phyloP scores from a whole-genome alignment of 306 rosid genomes.

The Ammopiptanthus mongolicus region DNA sequence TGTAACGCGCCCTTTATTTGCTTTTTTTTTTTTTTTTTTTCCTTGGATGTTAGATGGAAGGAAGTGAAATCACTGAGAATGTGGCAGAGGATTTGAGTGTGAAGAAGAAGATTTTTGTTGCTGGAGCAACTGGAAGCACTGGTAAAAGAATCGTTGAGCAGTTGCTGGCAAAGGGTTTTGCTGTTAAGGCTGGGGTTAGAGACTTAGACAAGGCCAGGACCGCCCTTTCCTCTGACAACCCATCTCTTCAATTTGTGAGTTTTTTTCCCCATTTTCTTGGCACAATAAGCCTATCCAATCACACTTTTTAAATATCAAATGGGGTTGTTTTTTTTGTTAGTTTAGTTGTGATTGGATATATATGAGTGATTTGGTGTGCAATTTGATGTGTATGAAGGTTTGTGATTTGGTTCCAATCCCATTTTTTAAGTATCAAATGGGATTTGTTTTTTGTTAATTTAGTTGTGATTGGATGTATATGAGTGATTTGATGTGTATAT shows the following conservation, averaged over 20 bases:
- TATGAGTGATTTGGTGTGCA: too few species aligned
- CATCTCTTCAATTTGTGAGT: constrained; percentile 83
- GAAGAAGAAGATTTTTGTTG: constrained; percentile 78
- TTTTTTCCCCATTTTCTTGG: background rate
- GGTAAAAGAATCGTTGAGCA: constrained; percentile 87
- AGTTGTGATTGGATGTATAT: background rate
- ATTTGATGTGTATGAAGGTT: background rate
- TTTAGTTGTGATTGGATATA: background rate
- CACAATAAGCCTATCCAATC: background rate
- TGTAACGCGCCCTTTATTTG: background rate
- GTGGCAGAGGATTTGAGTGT: constrained; percentile 26
- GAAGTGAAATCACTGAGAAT: constrained; percentile 52
- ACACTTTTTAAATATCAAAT: background rate
- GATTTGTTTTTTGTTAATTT: background rate
- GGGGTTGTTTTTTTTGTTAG: background rate
- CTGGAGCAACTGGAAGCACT: constrained; percentile 91
- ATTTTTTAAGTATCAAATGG: background rate
- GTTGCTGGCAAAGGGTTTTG: constrained; percentile 76
- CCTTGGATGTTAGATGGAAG: constrained; percentile 59
- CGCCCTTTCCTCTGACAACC: constrained; percentile 43
- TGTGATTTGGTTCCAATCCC: background rate
- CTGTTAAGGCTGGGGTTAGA: constrained; percentile 89
- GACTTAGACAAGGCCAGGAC: constrained; percentile 74
- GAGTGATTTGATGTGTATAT: background rate
- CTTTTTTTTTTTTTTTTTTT: background rate